Percentiles rank a stretch among this genome's conserved stretches.
These are phyloP conservation scores for Euphorbia peplus DNA, from an alignment of 345 rosid genomes.

Conservation along the genomic window DNA sequence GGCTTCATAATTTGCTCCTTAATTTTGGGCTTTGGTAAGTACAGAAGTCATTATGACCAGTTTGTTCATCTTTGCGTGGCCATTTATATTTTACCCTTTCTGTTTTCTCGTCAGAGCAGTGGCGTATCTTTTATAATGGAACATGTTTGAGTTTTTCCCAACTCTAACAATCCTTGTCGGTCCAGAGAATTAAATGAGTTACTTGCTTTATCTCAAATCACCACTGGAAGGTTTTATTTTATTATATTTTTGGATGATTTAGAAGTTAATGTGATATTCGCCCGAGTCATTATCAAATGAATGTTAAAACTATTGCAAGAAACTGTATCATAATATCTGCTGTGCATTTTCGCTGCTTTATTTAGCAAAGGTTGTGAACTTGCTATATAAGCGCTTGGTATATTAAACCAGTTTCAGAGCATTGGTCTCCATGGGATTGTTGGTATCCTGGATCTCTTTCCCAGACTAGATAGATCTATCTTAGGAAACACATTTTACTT, in stretches of 20 bases:
- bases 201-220: neutral
- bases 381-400: neutral
- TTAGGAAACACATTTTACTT: neutral
- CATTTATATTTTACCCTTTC: neutral
- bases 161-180: neutral
- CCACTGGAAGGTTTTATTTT: neutral
- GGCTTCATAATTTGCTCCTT: constrained; percentile 78
- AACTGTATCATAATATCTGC: neutral
- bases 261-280: neutral
- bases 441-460: neutral
- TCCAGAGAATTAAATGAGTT: neutral
- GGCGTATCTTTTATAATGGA: neutral
- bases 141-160: neutral
- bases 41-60: neutral
- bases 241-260: no score
- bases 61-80: neutral
- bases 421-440: neutral
- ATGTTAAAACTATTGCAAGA: neutral
- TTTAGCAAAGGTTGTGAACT: neutral
- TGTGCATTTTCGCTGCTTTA: neutral
- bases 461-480: neutral
- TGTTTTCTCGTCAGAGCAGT: neutral
- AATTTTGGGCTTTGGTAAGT: constrained; percentile 76
- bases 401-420: neutral
- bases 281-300: neutral